Conservation (phyloP, 441 rosid species). For the Croton setiger region DNA sequence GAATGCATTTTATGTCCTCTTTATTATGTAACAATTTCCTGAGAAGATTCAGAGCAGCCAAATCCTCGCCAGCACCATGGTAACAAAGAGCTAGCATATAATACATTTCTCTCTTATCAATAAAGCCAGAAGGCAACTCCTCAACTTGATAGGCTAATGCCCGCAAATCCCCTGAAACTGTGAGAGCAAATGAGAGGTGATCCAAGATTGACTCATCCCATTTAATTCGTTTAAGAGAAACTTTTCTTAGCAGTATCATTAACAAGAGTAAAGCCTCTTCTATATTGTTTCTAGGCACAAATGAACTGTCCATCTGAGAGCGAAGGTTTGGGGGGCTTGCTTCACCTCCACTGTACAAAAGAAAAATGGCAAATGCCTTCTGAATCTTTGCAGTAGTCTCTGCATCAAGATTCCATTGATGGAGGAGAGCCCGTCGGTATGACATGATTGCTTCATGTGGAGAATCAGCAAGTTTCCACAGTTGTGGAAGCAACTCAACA, state of each 20-base stretch:
- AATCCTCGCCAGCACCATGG: constrained; percentile 60
- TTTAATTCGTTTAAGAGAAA: constrained; percentile 47
- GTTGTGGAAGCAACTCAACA: constrained; percentile 84
- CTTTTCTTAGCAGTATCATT: constrained; percentile 66
- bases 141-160: constrained; percentile 62
- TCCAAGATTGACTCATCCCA: constrained; percentile 83
- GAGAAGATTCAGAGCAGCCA: constrained; percentile 64
- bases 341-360: constrained; percentile 76
- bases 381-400: constrained; percentile 69
- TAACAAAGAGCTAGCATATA: constrained; percentile 62
- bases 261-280: constrained; percentile 83
- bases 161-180: constrained; percentile 55
- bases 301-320: constrained; percentile 71
- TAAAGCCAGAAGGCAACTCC: constrained; percentile 58
- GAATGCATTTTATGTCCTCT: constrained; percentile 52
- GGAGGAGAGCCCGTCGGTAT: constrained; percentile 67
- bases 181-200: constrained; percentile 73
- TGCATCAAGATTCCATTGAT: constrained; percentile 68
- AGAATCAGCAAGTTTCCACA: constrained; percentile 70
- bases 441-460: constrained; percentile 66
- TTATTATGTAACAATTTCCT: constrained; percentile 49
- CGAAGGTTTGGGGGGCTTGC: constrained; percentile 76
- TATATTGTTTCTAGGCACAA: constrained; percentile 68
- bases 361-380: constrained; percentile 70
- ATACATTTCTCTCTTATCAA: constrained; percentile 55